These are phyloP conservation scores for Melaleuca alternifolia DNA, from an alignment of 345 rosid genomes.

Conservation along the genomic window DNA sequence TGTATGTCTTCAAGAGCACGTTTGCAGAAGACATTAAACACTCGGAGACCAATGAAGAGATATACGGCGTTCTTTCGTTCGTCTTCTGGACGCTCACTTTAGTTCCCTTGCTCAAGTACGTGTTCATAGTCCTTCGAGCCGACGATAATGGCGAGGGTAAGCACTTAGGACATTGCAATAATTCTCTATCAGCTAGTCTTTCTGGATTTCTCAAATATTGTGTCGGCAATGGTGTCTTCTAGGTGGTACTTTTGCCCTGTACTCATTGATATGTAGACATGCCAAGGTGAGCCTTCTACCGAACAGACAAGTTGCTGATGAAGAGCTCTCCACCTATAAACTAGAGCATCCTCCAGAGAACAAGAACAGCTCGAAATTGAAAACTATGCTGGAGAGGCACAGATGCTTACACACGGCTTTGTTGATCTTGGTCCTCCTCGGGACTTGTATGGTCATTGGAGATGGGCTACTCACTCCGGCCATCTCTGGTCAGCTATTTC, in stretches of 20 bases:
- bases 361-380: constrained; percentile 51
- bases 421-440: constrained; percentile 87
- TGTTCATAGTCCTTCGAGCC: constrained; percentile 89
- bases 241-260: constrained; percentile 98
- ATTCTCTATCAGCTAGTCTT: neutral
- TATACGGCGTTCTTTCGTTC: constrained; percentile 82
- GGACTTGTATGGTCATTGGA: constrained; percentile 99
- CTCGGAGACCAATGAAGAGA: constrained; percentile 92
- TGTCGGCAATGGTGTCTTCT: neutral
- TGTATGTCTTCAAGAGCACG: constrained; percentile 90
- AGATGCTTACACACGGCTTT: constrained; percentile 82
- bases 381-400: constrained; percentile 69
- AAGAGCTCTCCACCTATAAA: constrained; percentile 93
- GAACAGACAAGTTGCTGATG: constrained; percentile 84
- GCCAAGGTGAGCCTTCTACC: constrained; percentile 92
- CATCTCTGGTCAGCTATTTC: constrained; percentile 60
- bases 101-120: constrained; percentile 86
- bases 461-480: constrained; percentile 98
- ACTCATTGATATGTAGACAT: constrained; percentile 88
- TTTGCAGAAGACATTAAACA: constrained; percentile 95
- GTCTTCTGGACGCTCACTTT: constrained; percentile 99
- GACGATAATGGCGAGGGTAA: constrained; percentile 98
- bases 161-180: neutral
- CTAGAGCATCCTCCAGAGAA: constrained; percentile 67
- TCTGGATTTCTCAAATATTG: neutral